Evolutionary conservation across 2,329 filamentous ascomycete genomes (phyloP).

Genomic region (Fusarium metavorans): DNA sequence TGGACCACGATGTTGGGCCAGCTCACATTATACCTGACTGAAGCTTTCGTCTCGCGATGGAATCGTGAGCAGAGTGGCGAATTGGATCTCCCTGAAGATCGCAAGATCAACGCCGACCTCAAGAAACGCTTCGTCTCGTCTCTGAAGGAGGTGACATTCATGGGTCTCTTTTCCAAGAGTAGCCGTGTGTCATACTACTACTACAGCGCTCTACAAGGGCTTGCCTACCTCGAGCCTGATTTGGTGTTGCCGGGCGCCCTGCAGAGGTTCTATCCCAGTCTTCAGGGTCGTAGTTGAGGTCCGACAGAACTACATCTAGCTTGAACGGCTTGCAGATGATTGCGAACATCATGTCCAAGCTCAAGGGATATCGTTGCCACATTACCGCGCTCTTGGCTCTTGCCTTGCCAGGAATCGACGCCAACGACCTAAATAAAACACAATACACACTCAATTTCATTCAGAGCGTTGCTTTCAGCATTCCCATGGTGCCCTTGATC

Average conservation of each 20-base stretch:
- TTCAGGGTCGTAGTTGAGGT: slow-evolving; percentile 98
- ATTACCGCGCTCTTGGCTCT: slow-evolving; percentile 94
- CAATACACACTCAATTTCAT: slow-evolving; percentile 95
- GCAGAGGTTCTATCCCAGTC: slow-evolving; percentile 95
- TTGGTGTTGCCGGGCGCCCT: slow-evolving; percentile 92
- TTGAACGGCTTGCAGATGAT: slow-evolving; percentile 92
- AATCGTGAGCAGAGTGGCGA: slow-evolving; percentile 95
- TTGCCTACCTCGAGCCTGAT: slow-evolving; percentile 91
- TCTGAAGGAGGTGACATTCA: slow-evolving; percentile 92
- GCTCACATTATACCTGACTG: slow-evolving; percentile 90
- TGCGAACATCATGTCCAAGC: slow-evolving; percentile 88
- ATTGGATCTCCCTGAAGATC: slow-evolving; percentile 84
- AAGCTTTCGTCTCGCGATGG: slow-evolving; percentile 98
- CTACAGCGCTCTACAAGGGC: slow-evolving; percentile 86
- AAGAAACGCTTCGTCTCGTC: slow-evolving; percentile 91
- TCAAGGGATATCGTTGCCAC: slow-evolving; percentile 97
- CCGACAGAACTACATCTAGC: slow-evolving; percentile 93
- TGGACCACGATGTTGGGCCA: slow-evolving; percentile 95
- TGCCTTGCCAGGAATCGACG: slow-evolving; percentile 93
- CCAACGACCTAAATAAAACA: slow-evolving; percentile 97
- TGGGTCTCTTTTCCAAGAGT: slow-evolving; percentile 98
- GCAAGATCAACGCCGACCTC: slow-evolving; percentile 82
- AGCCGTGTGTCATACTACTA: slow-evolving; percentile 92
- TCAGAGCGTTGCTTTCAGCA: slow-evolving; percentile 94
- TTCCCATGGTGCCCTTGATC: slow-evolving; percentile 84